Evolutionary conservation across 2,329 filamentous ascomycete genomes (phyloP).

Genomic region (Ramularia endophylla): DNA sequence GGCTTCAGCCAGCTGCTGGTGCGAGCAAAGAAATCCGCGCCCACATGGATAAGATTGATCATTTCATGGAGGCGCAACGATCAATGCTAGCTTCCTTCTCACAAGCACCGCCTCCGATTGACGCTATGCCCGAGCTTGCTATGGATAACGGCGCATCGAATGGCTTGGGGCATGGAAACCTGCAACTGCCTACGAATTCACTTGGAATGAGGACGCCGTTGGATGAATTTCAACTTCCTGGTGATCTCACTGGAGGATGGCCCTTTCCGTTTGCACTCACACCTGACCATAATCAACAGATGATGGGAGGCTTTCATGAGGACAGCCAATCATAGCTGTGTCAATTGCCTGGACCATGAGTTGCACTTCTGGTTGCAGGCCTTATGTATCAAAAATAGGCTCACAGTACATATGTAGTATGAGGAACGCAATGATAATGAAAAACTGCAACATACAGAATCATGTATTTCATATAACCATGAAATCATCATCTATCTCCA

Average conservation of each 20-base stretch:
- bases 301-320: conserved; percentile 8
- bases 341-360: too few relatives aligned
- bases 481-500: too few relatives aligned
- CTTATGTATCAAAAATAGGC: too few relatives aligned
- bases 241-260: conserved; percentile 38
- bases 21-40: conserved; percentile 36
- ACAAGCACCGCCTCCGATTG: conserved; percentile 2
- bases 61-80: conserved; percentile 34
- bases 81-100: conserved; percentile 14
- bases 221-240: conserved; percentile 36
- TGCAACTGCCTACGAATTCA: conserved; percentile 8
- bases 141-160: not conserved
- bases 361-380: too few relatives aligned
- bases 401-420: too few relatives aligned
- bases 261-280: conserved; percentile 32
- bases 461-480: too few relatives aligned
- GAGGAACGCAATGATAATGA: too few relatives aligned
- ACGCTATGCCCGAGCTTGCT: not conserved
- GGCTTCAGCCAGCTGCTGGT: conserved; percentile 35
- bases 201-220: conserved; percentile 18
- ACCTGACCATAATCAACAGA: conserved; percentile 8
- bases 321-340: conserved; percentile 1
- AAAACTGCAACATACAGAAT: too few relatives aligned
- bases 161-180: conserved; percentile 1
- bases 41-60: conserved; percentile 41